Evolutionary conservation across 352 stramenopile genomes (phyloP).

Genomic region (Phytophthora brassicae): DNA sequence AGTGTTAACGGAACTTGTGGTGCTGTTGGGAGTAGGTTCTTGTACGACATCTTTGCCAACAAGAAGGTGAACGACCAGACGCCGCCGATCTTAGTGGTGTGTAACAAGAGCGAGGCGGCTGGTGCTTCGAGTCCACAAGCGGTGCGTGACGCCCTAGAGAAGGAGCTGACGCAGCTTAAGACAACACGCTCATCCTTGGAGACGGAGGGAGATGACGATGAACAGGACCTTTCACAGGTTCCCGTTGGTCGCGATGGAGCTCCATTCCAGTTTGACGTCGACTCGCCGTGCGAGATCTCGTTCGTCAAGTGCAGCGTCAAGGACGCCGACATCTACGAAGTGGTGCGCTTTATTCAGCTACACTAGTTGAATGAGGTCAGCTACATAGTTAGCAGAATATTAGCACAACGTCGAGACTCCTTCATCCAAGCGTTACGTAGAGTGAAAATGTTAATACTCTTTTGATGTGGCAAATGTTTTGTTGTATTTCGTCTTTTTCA

Average conservation of each 20-base stretch:
- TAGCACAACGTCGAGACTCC: not conserved
- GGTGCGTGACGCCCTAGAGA: conserved; percentile 68
- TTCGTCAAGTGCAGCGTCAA: conserved; percentile 79
- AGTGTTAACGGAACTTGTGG: not conserved
- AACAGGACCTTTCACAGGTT: conserved; percentile 67
- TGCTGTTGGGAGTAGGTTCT: conserved; percentile 39
- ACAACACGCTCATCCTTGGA: conserved; percentile 85
- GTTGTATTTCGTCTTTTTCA: too few species aligned
- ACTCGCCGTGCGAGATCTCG: conserved; percentile 76
- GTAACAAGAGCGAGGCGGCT: conserved; percentile 80
- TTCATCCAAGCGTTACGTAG: not conserved
- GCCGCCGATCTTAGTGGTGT: conserved; percentile 72
- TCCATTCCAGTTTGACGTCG: conserved; percentile 78
- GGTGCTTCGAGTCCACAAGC: conserved; percentile 47
- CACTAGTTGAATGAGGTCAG: too few species aligned
- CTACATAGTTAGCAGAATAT: too few species aligned
- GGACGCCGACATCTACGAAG: conserved; percentile 55
- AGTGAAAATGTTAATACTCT: conserved; percentile 1
- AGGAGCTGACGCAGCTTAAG: conserved; percentile 86
- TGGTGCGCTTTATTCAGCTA: conserved; percentile 75
- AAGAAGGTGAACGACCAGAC: conserved; percentile 80
- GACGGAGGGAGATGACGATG: conserved; percentile 76
- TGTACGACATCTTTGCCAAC: conserved; percentile 88
- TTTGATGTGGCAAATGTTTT: too few species aligned
- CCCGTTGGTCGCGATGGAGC: conserved; percentile 76